Evolutionary conservation across 257 asterid species (phyloP), one percentile per base, ranked within the genome.

Genomic region (Prunella vulgaris): DNA sequence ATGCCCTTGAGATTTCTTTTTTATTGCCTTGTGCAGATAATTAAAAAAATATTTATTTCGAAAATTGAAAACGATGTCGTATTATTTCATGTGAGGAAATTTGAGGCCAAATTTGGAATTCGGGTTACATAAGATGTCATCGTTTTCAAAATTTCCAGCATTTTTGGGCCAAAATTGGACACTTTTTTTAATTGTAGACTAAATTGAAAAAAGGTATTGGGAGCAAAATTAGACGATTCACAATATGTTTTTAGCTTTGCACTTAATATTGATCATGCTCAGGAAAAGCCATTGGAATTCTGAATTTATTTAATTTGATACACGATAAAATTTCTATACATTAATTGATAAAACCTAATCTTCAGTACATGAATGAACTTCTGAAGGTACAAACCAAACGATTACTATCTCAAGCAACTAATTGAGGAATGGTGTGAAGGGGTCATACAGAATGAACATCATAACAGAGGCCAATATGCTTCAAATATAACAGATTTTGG

Each of bases 401-500:
- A 93, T 77, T 77, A 87, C 87, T 88, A 83, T 80, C 92, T 93
- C 67, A 90, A 88, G 84, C 96, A 84, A 77, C 87, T 93, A 35
- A 84, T 93, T 58, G 97, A 91, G 83, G 97, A 93, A 81, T 93
- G 98, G 97, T 90, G 96, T 74, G 97, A 93, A 83, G 97, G 95
- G 27, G 89, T 90, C 72, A 82, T 90, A 49, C 95, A 87, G 60
- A 82, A 79, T 68, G 83, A 76, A 61, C 71, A 54, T 44, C 68
- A 14, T 70, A 72, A 81, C 18, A 70, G 69, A 68, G 76, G 63
- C 35, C 74, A 48, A 57, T 76, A 75, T 32, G 64, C 76, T 78
- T 70, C 84, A 42, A 66, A 54, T 51, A 67, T 65, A 53, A 67
- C 80, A 32, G 64, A 78, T 68, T 81, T 79, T 66, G 83, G 84